Conservation (phyloP, 345 rosid genomes). For the Eutrema japonicum region DNA sequence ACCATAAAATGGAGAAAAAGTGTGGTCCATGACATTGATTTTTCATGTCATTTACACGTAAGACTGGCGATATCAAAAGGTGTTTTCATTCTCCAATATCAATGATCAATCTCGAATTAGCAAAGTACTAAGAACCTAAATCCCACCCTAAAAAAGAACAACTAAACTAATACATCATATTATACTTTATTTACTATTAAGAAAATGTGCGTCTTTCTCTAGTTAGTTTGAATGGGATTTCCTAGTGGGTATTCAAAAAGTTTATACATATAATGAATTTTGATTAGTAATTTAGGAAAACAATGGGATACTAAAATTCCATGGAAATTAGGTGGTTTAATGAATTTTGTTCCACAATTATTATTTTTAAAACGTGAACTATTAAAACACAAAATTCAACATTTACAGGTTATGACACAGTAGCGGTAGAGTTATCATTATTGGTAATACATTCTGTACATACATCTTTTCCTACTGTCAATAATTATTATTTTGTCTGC, state of each 20-base stretch:
- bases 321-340: neutral
- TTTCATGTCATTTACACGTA: conserved; percentile 47
- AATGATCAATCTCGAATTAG: conserved; percentile 43
- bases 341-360: neutral
- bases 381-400: neutral
- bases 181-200: neutral
- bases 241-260: neutral
- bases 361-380: neutral
- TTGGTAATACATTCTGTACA: neutral
- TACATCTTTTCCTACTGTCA: neutral
- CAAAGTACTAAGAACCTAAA: conserved; percentile 40
- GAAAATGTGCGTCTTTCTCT: neutral
- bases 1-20: conserved; percentile 37
- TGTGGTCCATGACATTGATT: conserved; percentile 43
- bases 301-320: neutral
- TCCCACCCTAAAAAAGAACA: conserved; percentile 38
- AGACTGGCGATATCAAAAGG: conserved; percentile 25
- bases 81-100: conserved; percentile 29
- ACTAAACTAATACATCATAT: conserved; percentile 33
- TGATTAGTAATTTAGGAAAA: neutral
- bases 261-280: neutral
- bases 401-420: neutral
- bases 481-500: neutral
- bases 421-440: neutral
- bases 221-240: neutral